phyloP scores from a whole-genome alignment of 305 asterid genomes.

The Solanum hybrid region DNA sequence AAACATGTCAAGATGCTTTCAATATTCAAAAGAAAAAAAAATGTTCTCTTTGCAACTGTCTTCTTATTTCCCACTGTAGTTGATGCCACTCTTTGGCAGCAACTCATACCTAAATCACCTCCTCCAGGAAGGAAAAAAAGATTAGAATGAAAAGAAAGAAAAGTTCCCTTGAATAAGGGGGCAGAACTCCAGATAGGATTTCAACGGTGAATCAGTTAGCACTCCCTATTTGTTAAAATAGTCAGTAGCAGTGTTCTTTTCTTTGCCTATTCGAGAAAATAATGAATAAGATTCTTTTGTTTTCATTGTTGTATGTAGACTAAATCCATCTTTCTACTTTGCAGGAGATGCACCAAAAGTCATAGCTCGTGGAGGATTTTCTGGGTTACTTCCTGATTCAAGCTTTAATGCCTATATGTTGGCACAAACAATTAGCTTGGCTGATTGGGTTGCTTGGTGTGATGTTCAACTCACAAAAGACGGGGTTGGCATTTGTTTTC shows the following conservation, averaged over 20 bases:
- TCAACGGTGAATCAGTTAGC: background rate
- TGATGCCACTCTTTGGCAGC: background rate
- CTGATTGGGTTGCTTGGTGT: constrained; percentile 32
- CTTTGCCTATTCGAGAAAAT: background rate
- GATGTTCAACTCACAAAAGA: constrained; percentile 66
- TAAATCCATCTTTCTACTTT: constrained; percentile 1
- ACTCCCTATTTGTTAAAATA: background rate
- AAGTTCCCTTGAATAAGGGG: background rate
- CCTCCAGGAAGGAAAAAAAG: background rate
- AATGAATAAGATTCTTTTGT: background rate
- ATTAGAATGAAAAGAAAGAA: background rate
- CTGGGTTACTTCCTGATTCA: constrained; percentile 58
- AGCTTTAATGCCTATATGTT: constrained; percentile 26
- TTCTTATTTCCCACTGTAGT: background rate
- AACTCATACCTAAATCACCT: background rate
- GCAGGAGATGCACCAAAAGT: constrained; percentile 52
- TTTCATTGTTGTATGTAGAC: background rate
- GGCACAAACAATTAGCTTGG: constrained; percentile 8
- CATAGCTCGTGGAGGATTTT: constrained; percentile 60
- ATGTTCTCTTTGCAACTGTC: background rate
- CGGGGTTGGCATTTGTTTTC: constrained; percentile 43
- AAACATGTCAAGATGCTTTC: background rate
- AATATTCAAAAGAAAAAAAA: background rate
- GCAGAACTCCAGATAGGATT: background rate
- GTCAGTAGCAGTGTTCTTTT: background rate